Percentiles rank a stretch among this genome's conserved stretches.
Conservation (phyloP, 2,329 filamentous ascomycete genomes). For the Fusarium devonianum region DNA sequence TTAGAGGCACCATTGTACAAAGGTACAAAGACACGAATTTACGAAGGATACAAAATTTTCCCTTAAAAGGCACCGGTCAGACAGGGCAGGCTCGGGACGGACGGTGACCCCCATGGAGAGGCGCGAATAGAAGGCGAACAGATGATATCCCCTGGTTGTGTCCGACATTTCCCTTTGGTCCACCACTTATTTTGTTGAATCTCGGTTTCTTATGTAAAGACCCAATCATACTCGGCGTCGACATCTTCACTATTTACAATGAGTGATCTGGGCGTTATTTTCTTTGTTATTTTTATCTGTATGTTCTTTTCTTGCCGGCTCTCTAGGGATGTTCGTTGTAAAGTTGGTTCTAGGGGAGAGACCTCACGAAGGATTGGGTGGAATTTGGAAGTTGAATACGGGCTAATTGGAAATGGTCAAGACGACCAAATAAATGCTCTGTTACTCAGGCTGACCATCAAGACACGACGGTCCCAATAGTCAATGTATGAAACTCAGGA, state of each 20-base stretch:
- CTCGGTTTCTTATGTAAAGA: slow-evolving; percentile 33
- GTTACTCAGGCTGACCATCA: too few relatives aligned
- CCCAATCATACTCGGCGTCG: slow-evolving; percentile 39
- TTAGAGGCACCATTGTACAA: slow-evolving; percentile 41
- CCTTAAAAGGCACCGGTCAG: slow-evolving; percentile 39
- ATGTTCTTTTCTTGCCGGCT: too few relatives aligned
- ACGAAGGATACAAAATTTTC: slow-evolving; percentile 39
- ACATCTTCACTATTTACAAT: slow-evolving; percentile 35
- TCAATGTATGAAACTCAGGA: slow-evolving; percentile 25
- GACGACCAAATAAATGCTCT: too few relatives aligned
- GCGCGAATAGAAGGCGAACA: slow-evolving; percentile 41
- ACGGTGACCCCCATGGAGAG: slow-evolving; percentile 38
- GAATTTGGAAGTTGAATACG: too few relatives aligned
- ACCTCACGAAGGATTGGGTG: slow-evolving; percentile 9
- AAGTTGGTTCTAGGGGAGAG: slow-evolving; percentile 10
- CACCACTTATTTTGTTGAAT: slow-evolving; percentile 18
- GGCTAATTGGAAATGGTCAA: too few relatives aligned
- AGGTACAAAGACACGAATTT: slow-evolving; percentile 51
- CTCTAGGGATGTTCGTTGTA: slow-evolving; percentile 21
- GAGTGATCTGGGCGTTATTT: slow-evolving; percentile 33
- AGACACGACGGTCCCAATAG: too few relatives aligned
- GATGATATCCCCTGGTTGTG: slow-evolving; percentile 40
- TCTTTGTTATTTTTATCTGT: slow-evolving; percentile 14
- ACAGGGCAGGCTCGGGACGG: slow-evolving; percentile 41
- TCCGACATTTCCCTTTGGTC: slow-evolving; percentile 36